Evolutionary conservation across 768 basidiomycete genomes (phyloP).

Genomic region (Amyloporia xantha): DNA sequence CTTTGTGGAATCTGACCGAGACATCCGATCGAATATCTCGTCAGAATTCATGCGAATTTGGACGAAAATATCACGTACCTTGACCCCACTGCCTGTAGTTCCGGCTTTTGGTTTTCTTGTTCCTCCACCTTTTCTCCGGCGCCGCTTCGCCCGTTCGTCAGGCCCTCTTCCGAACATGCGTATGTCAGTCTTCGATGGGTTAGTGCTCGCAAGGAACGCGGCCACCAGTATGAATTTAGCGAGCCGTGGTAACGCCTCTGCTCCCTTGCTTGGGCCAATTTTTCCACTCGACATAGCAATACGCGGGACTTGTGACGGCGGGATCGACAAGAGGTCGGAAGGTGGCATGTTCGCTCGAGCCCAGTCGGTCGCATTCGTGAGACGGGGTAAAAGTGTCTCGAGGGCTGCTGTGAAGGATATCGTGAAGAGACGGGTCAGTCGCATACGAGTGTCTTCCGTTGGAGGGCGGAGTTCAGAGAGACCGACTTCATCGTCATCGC

Average conservation of each 20-base stretch:
- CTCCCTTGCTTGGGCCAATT: background rate
- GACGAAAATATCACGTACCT: slow-evolving; percentile 14
- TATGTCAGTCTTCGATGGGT: slow-evolving; percentile 74
- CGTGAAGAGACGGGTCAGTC: slow-evolving; percentile 56
- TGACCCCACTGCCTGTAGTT: slow-evolving; percentile 14
- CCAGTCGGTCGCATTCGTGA: slow-evolving; percentile 61
- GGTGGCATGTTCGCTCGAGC: slow-evolving; percentile 44
- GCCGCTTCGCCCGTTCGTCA: slow-evolving; percentile 57
- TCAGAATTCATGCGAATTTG: too few relatives aligned
- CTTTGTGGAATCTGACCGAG: slow-evolving; percentile 59
- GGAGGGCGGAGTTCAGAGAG: slow-evolving; percentile 32
- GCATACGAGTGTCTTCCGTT: slow-evolving; percentile 55
- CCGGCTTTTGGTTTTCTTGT: slow-evolving; percentile 19
- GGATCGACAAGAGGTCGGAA: slow-evolving; percentile 29
- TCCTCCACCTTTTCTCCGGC: slow-evolving; percentile 33
- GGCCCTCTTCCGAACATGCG: slow-evolving; percentile 75
- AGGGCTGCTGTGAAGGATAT: slow-evolving; percentile 56
- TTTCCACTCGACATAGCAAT: background rate
- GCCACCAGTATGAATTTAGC: slow-evolving; percentile 73
- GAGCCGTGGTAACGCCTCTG: slow-evolving; percentile 48
- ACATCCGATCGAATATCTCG: too few relatives aligned
- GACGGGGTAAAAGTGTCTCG: slow-evolving; percentile 62
- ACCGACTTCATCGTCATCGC: slow-evolving; percentile 14
- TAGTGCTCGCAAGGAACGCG: slow-evolving; percentile 77
- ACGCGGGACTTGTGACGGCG: slow-evolving; percentile 19